Percentiles rank a stretch among this genome's conserved stretches.
These are phyloP conservation scores for Wickerhamiella infanticola DNA, from an alignment of 1,139 yeast genomes.

Conservation along the genomic window DNA sequence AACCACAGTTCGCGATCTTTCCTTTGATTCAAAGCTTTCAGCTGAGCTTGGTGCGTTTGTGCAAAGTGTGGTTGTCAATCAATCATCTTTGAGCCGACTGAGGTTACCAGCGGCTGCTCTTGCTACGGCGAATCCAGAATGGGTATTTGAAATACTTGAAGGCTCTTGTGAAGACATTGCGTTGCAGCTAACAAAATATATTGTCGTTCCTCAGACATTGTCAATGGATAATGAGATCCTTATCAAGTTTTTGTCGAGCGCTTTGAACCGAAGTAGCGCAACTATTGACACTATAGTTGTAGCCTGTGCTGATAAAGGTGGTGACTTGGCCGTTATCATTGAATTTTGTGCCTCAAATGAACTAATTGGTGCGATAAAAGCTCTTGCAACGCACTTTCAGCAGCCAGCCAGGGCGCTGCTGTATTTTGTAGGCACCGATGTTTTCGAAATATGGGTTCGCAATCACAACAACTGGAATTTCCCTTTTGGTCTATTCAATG, in stretches of 20 bases:
- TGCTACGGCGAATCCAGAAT: too few relatives aligned
- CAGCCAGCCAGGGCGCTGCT: not conserved
- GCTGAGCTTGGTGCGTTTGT: not conserved
- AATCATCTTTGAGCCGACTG: not conserved
- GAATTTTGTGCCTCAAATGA: not conserved
- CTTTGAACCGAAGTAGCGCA: not conserved
- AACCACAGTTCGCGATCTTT: too few relatives aligned
- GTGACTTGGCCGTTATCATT: not conserved
- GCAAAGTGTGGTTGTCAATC: not conserved
- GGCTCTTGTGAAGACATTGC: not conserved
- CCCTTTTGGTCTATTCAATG: not conserved
- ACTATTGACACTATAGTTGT: not conserved
- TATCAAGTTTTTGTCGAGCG: not conserved
- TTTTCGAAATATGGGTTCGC: not conserved
- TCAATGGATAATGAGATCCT: not conserved
- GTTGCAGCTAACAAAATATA: not conserved
- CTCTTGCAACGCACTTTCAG: not conserved
- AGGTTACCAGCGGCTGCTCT: not conserved
- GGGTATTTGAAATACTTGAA: too few relatives aligned
- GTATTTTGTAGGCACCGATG: not conserved
- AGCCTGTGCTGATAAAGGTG: not conserved
- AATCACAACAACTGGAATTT: not conserved
- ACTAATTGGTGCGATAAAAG: not conserved
- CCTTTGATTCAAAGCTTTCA: too few relatives aligned
- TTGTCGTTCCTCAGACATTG: not conserved